phyloP scores from a whole-genome alignment of 495 filamentous ascomycete genomes.

The Beverwykella pulmonaria region DNA sequence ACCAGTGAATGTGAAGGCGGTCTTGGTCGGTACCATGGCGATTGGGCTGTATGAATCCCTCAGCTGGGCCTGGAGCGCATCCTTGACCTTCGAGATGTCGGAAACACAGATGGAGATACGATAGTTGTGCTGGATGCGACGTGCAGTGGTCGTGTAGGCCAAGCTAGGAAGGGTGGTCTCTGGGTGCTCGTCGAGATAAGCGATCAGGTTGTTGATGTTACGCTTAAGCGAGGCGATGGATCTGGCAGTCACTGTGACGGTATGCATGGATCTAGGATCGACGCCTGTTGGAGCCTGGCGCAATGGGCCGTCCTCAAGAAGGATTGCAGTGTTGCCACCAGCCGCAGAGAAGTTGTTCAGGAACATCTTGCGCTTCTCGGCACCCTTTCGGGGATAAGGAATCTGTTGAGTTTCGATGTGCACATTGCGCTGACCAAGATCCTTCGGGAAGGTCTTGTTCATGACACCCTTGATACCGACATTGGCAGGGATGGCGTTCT shows the following conservation, averaged over 20 bases:
- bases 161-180: conserved; percentile 48
- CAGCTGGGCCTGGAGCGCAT: conserved; percentile 46
- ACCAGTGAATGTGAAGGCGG: conserved; percentile 58
- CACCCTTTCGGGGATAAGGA: conserved; percentile 65
- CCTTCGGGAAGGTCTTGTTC: conserved; percentile 79
- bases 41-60: conserved; percentile 51
- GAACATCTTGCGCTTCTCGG: conserved; percentile 64
- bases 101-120: conserved; percentile 46
- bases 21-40: conserved; percentile 50
- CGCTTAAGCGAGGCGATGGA: conserved; percentile 58
- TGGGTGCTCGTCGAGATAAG: conserved; percentile 56
- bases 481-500: conserved; percentile 81
- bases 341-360: conserved; percentile 52
- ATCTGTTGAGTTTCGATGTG: conserved; percentile 65
- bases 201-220: conserved; percentile 55
- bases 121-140: conserved; percentile 53
- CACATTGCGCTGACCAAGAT: conserved; percentile 73
- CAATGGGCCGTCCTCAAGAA: conserved; percentile 59
- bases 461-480: conserved; percentile 84
- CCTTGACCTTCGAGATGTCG: conserved; percentile 46
- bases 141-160: conserved; percentile 51
- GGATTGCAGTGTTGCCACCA: conserved; percentile 50
- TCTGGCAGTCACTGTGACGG: conserved; percentile 58
- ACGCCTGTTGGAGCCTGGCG: conserved; percentile 49
- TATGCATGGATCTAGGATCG: conserved; percentile 57